Evolutionary conservation across 2,329 filamentous ascomycete species (phyloP).

Genomic region (Epichloe coenophiala): DNA sequence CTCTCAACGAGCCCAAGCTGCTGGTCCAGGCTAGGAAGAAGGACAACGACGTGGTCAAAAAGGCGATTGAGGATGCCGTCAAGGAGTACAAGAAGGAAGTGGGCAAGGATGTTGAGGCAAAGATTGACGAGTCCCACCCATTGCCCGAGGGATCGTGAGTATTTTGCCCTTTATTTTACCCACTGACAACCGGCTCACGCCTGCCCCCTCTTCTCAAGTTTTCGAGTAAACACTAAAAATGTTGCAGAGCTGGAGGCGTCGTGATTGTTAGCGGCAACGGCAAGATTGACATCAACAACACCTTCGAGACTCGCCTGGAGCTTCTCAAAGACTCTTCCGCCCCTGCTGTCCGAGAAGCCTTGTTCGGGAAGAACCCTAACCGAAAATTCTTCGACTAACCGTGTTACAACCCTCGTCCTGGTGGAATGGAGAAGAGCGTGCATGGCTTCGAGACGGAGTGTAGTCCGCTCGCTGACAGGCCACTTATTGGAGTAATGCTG

Average conservation of each 20-base stretch:
- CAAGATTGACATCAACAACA: conserved; percentile 98
- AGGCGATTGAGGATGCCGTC: conserved; percentile 62
- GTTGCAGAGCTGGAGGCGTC: conserved; percentile 65
- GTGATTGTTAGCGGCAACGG: conserved; percentile 67
- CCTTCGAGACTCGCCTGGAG: conserved; percentile 79
- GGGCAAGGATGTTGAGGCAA: conserved; percentile 54
- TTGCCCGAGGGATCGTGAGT: conserved; percentile 75
- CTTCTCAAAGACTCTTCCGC: conserved; percentile 76
- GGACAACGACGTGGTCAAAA: conserved; percentile 63
- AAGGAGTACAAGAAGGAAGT: conserved; percentile 73
- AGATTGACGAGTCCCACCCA: conserved; percentile 65
- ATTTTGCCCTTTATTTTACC: not conserved
- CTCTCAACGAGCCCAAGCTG: conserved; percentile 68
- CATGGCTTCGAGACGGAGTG: not conserved
- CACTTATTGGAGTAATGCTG: conserved; percentile 8
- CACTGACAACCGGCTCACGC: not conserved
- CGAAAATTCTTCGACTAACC: conserved; percentile 86
- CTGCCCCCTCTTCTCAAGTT: not conserved
- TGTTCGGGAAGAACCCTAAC: conserved; percentile 93
- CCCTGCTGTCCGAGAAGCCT: conserved; percentile 67
- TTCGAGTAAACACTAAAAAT: not conserved
- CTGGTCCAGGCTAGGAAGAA: conserved; percentile 63
- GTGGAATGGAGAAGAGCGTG: not conserved
- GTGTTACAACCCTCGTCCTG: not conserved
- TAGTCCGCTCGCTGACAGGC: not conserved